Evolutionary conservation across 176 grass and related monocot species (phyloP).

Genomic region (Avena insularis): DNA sequence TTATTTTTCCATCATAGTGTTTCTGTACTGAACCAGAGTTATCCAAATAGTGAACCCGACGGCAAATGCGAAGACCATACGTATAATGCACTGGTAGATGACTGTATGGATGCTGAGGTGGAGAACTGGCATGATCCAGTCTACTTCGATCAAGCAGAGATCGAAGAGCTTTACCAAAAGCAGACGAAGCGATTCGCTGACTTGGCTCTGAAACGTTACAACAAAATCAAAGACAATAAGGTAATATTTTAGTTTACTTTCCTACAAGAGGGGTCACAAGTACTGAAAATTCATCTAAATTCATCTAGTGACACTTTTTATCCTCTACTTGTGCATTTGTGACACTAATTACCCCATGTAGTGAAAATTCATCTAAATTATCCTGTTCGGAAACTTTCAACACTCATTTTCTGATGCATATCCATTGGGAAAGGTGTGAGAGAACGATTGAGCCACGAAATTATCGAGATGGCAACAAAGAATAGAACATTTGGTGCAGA

Average conservation of each 20-base stretch:
- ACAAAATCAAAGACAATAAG: conserved; percentile 14
- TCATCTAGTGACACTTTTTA: too few species aligned
- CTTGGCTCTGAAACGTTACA: conserved; percentile 10
- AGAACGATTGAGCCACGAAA: too few species aligned
- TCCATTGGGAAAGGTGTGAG: too few species aligned
- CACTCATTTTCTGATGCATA: too few species aligned
- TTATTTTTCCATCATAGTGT: background rate
- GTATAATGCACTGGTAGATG: background rate
- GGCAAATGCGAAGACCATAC: background rate
- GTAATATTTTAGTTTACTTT: background rate
- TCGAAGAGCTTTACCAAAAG: background rate
- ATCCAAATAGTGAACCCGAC: background rate
- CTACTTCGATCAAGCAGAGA: background rate
- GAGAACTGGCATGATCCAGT: background rate
- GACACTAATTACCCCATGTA: too few species aligned
- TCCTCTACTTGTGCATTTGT: too few species aligned
- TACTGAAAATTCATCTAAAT: too few species aligned
- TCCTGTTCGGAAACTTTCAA: too few species aligned
- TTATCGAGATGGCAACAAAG: too few species aligned
- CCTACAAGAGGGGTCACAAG: background rate
- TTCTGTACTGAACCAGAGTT: background rate
- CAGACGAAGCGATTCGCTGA: background rate
- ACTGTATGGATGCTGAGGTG: background rate
- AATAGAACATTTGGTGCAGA: too few species aligned
- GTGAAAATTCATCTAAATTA: too few species aligned